These are phyloP conservation scores for Penicillium pancosmium DNA, from an alignment of 495 filamentous ascomycete genomes.

Conservation along the genomic window DNA sequence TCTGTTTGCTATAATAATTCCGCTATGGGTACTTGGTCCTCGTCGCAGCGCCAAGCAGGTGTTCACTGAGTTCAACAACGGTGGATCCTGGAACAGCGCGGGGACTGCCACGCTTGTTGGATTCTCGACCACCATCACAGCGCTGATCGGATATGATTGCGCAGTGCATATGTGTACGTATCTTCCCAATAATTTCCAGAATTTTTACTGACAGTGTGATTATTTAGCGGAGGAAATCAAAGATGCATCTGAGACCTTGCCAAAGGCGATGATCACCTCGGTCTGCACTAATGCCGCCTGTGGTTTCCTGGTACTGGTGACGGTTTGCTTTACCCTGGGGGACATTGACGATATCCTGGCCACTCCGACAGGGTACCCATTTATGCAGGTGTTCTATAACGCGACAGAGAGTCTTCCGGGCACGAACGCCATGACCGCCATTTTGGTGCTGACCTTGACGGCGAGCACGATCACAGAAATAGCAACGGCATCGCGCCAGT, in stretches of 20 bases:
- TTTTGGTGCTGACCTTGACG: slow-evolving; percentile 37
- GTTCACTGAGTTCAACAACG: slow-evolving; percentile 47
- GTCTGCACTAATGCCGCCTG: slow-evolving; percentile 35
- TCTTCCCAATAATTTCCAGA: not conserved
- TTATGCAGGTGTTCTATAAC: slow-evolving; percentile 35
- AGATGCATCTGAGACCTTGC: slow-evolving; percentile 42
- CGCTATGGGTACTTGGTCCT: slow-evolving; percentile 49
- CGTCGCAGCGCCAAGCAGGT: slow-evolving; percentile 38
- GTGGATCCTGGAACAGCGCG: slow-evolving; percentile 45
- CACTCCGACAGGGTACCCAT: slow-evolving; percentile 32
- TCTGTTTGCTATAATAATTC: slow-evolving; percentile 40
- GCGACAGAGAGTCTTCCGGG: slow-evolving; percentile 22
- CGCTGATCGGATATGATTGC: slow-evolving; percentile 27
- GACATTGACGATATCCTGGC: slow-evolving; percentile 37
- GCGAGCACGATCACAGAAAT: slow-evolving; percentile 33
- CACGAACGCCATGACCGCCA: slow-evolving; percentile 29
- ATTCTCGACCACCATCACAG: slow-evolving; percentile 25
- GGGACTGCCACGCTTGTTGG: not conserved
- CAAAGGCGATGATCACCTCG: slow-evolving; percentile 40
- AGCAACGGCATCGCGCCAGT: slow-evolving; percentile 41
- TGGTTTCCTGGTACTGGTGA: slow-evolving; percentile 45
- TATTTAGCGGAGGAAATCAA: slow-evolving; percentile 44
- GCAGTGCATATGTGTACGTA: slow-evolving; percentile 27
- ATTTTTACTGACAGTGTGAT: slow-evolving; percentile 10
- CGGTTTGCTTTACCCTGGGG: slow-evolving; percentile 43